Conservation (phyloP, 192 early-diverging fungal species). For the Geosiphon pyriformis region DNA sequence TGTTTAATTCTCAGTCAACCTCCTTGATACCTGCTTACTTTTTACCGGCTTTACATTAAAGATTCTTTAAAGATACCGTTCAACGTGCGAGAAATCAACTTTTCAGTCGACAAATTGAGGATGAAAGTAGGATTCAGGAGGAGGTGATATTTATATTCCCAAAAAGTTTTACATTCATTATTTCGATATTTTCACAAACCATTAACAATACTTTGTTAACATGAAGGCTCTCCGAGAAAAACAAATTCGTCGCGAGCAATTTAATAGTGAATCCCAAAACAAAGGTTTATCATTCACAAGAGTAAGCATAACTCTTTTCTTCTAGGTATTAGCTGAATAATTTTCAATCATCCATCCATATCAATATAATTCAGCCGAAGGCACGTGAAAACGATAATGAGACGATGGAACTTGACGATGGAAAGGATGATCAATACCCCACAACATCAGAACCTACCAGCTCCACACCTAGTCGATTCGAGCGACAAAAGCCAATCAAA, state of each 20-base stretch:
- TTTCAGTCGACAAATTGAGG: background rate
- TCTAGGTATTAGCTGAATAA: background rate
- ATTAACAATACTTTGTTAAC: too few species aligned
- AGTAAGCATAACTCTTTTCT: too few species aligned
- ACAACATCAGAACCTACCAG: too few species aligned
- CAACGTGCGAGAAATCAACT: background rate
- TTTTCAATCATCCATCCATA: too few species aligned
- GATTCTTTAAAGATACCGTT: background rate
- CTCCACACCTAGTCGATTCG: background rate
- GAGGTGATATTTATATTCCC: background rate
- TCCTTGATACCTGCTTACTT: background rate
- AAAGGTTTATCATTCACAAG: background rate
- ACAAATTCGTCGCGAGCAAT: background rate
- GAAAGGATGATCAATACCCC: background rate
- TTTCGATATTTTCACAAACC: background rate
- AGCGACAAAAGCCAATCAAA: background rate
- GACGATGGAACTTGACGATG: background rate
- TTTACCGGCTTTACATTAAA: background rate
- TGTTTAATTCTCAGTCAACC: background rate
- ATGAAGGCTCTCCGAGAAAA: background rate
- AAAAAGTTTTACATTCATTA: background rate
- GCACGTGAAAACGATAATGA: background rate
- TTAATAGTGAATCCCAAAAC: background rate
- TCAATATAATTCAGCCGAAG: too few species aligned
- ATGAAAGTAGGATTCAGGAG: background rate